phyloP scores from a whole-genome alignment of 2,329 filamentous ascomycete genomes.

The Furcasterigmium furcatum region DNA sequence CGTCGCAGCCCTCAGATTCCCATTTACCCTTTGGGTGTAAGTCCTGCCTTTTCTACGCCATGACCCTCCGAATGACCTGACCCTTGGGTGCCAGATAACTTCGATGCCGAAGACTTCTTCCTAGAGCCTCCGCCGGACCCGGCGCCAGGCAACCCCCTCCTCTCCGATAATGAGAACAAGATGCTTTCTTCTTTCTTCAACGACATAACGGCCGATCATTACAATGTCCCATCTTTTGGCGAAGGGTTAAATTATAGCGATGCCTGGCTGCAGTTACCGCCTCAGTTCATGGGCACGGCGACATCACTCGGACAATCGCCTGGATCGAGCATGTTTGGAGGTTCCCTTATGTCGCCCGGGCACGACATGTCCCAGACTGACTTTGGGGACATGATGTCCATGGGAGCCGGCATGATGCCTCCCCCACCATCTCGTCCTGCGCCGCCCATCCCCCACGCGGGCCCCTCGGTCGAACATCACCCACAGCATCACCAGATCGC shows the following conservation, averaged over 20 bases:
- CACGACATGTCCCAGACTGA: constrained; percentile 18
- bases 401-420: constrained; percentile 29
- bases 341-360: constrained; percentile 17
- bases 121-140: constrained; percentile 56
- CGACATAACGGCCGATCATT: constrained; percentile 47
- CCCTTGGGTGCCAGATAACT: constrained; percentile 44
- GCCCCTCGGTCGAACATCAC: constrained; percentile 6
- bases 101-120: constrained; percentile 42
- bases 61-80: constrained; percentile 4
- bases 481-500: constrained; percentile 16
- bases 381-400: constrained; percentile 21
- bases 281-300: constrained; percentile 62
- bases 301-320: constrained; percentile 54
- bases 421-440: constrained; percentile 28
- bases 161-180: constrained; percentile 60
- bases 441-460: constrained; percentile 9
- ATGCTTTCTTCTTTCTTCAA: constrained; percentile 57
- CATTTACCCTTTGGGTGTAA: constrained; percentile 66
- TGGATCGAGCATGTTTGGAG: not conserved
- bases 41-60: constrained; percentile 26
- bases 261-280: constrained; percentile 57
- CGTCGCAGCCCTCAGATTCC: constrained; percentile 52
- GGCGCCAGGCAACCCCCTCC: constrained; percentile 60
- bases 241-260: constrained; percentile 48
- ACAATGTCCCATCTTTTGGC: constrained; percentile 45